Evolutionary conservation across 306 rosid genomes (phyloP).

Genomic region (Inga laurina): DNA sequence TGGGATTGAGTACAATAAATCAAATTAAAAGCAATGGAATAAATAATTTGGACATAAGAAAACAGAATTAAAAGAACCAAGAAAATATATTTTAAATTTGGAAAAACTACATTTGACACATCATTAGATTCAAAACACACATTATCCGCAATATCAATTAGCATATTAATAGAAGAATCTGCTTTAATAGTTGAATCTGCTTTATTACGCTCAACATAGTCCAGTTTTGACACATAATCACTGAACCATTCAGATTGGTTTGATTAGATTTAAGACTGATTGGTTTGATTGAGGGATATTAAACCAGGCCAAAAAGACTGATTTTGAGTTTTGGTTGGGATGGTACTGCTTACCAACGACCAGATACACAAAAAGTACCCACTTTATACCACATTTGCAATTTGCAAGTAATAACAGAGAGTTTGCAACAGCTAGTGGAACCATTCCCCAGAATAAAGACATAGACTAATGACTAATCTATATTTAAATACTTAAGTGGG

Average conservation of each 20-base stretch:
- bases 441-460: not conserved
- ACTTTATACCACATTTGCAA: not conserved
- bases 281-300: not conserved
- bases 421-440: not conserved
- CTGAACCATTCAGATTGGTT: not conserved
- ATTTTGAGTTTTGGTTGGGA: not conserved
- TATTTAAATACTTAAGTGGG: not conserved
- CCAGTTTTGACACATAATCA: not conserved
- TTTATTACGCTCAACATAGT: slow-evolving; percentile 19
- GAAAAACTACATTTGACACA: slow-evolving; percentile 2
- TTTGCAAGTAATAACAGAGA: not conserved
- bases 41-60: slow-evolving; percentile 9
- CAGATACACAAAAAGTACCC: slow-evolving; percentile 3
- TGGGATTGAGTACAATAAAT: slow-evolving; percentile 18
- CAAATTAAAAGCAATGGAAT: slow-evolving; percentile 5
- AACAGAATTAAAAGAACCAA: not conserved
- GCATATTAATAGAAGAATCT: slow-evolving; percentile 10
- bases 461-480: not conserved
- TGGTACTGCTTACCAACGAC: not conserved
- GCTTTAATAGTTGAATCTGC: slow-evolving; percentile 12
- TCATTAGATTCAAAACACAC: slow-evolving; percentile 2
- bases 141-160: slow-evolving; percentile 4
- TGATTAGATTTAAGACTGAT: not conserved
- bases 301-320: not conserved
- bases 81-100: not conserved